These are phyloP conservation scores for Aspergillus jensenii DNA, from an alignment of 2,329 filamentous ascomycete genomes.

Conservation along the genomic window DNA sequence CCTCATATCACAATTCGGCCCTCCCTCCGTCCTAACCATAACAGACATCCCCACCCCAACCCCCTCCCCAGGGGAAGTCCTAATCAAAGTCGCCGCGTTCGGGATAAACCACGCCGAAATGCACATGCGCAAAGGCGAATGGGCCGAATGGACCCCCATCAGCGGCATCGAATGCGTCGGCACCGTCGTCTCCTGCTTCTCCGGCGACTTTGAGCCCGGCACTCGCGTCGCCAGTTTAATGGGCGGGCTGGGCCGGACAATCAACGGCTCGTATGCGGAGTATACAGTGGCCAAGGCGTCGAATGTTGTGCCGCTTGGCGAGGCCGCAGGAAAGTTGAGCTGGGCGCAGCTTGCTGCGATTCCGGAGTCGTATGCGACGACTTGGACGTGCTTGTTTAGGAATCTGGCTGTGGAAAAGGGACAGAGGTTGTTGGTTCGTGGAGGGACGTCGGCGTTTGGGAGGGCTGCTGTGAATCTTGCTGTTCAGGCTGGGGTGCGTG, in stretches of 20 bases:
- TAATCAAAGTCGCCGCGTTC: constrained; percentile 7
- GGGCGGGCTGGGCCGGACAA: constrained; percentile 45
- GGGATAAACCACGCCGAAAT: constrained; percentile 13
- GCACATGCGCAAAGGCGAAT: constrained; percentile 13
- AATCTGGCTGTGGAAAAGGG: constrained; percentile 36
- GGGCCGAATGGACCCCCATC: constrained; percentile 12
- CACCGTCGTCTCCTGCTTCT: constrained; percentile 37
- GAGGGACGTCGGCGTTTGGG: constrained; percentile 44
- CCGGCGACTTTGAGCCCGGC: constrained; percentile 32
- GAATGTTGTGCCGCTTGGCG: constrained; percentile 28
- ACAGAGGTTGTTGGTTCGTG: constrained; percentile 41
- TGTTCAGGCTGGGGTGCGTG: constrained; percentile 34
- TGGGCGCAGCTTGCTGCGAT: constrained; percentile 45
- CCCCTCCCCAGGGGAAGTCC: neutral
- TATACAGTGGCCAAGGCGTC: constrained; percentile 34
- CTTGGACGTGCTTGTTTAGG: constrained; percentile 41
- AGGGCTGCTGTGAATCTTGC: constrained; percentile 42
- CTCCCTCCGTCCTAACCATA: constrained; percentile 1
- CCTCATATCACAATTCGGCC: constrained; percentile 5
- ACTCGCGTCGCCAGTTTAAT: constrained; percentile 40
- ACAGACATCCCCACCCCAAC: constrained; percentile 3
- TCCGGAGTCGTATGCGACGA: constrained; percentile 43
- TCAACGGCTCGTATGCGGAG: constrained; percentile 42
- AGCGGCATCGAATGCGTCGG: constrained; percentile 38
- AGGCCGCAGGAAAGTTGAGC: constrained; percentile 16